Percentiles rank a stretch among this genome's conserved stretches.
phyloP scores from a whole-genome alignment of 1,284 basidiomycete species.

The Fomitopsis betulina region DNA sequence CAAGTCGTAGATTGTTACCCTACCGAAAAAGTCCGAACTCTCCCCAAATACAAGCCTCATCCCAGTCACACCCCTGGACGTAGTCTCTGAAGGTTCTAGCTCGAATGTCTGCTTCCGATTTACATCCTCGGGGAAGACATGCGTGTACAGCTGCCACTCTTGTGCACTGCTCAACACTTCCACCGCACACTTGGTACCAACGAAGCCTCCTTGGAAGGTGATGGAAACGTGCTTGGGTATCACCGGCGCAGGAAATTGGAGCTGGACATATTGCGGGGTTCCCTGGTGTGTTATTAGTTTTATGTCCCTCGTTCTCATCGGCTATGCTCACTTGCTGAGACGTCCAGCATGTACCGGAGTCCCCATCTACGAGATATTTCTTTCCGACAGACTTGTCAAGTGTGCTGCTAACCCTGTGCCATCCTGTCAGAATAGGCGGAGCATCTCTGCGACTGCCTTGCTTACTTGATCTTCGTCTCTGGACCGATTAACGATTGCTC shows the following conservation, averaged over 20 bases:
- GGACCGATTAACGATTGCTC: slow-evolving; percentile 30
- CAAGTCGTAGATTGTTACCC: slow-evolving; percentile 69
- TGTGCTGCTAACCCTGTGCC: slow-evolving; percentile 74
- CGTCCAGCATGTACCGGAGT: slow-evolving; percentile 79
- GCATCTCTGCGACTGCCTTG: slow-evolving; percentile 2
- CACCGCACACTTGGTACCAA: slow-evolving; percentile 58
- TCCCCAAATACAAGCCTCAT: slow-evolving; percentile 70
- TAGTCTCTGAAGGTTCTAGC: slow-evolving; percentile 25
- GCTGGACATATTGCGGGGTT: slow-evolving; percentile 67
- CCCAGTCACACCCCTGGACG: slow-evolving; percentile 31
- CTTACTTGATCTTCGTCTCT: slow-evolving; percentile 52
- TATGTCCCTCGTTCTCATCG: not conserved
- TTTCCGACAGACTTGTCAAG: slow-evolving; percentile 75
- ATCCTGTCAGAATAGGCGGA: not conserved
- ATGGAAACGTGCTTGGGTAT: slow-evolving; percentile 51
- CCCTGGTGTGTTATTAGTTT: slow-evolving; percentile 38
- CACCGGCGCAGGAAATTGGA: slow-evolving; percentile 50
- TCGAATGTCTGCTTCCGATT: slow-evolving; percentile 68
- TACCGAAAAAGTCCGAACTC: slow-evolving; percentile 77
- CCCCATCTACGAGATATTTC: slow-evolving; percentile 65
- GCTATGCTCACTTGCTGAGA: slow-evolving; percentile 58
- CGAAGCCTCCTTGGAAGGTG: slow-evolving; percentile 83
- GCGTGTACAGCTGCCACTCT: slow-evolving; percentile 44
- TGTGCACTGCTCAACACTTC: slow-evolving; percentile 31
- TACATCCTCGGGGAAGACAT: slow-evolving; percentile 71